Base-by-base conservation (phyloP, 176 grass and related monocot species). In the Puya raimondii region DNA sequence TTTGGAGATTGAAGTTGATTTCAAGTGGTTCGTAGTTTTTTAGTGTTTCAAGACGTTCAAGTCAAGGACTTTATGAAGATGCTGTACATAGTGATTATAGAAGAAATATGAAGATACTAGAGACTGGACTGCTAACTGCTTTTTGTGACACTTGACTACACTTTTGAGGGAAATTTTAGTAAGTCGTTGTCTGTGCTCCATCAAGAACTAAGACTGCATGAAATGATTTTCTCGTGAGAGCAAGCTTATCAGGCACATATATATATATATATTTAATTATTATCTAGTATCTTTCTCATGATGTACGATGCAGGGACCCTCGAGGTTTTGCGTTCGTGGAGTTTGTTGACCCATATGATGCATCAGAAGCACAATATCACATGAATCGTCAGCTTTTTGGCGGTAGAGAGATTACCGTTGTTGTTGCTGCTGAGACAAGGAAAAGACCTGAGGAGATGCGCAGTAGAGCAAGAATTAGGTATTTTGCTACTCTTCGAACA, bases 371-470 rank as follows among this genome's bases (percentile, higher is more conserved):
- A 23, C 94, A 97, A 63, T 92, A 92, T 83, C 94, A 92, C 80
- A 97, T 97, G 94, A 97, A 97, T 74, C 82, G 84, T 65, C 89
- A 97, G 75, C 77, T 97, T 16, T 85, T 92, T 48, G 83, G 83
- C 47, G 89, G 94, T 72, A 82, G 94, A 49, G 94, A 97, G 63
- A 90, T 97, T 81, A 90, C 94, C 50, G 94, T 97, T 49, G 94
- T 97, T 79, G 80, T 97, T 77, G 94, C 94, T 79, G 86, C 94
- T 49, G 86, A 97, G 48, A 87, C 86, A 2, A 79, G 94, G 73
- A 97, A 97, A 78, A 86, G 89, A 53, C 94, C 94, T 69, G 94
- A 97, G 9, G 89, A 97, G 11, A 97, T 97, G 94, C 86, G 86
- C 53, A 77, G 2, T 67, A 91, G 94, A 81, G 12, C 74, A 72